Evolutionary conservation across 1,139 yeast species (phyloP).

Genomic region (Ogataea hybrid): DNA sequence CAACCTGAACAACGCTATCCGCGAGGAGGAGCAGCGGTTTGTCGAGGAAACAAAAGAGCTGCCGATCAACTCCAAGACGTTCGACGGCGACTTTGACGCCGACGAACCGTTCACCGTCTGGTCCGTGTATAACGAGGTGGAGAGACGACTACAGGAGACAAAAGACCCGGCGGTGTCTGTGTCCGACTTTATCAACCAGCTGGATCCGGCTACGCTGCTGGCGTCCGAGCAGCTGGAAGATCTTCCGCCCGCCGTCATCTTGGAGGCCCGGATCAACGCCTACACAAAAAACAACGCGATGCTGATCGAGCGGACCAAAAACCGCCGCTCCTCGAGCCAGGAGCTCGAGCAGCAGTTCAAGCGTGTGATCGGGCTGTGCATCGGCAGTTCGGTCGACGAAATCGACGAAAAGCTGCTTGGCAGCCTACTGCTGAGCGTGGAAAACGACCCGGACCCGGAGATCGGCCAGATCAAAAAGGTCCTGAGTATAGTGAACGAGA

Average conservation of each 20-base stretch:
- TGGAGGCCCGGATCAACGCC: conserved; percentile 78
- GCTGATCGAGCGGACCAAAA: conserved; percentile 43
- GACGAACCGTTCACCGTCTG: conserved; percentile 80
- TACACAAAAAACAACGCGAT: conserved; percentile 67
- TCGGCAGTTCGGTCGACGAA: conserved; percentile 68
- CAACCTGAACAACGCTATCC: conserved; percentile 56
- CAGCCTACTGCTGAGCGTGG: conserved; percentile 87
- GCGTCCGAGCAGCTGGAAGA: conserved; percentile 32
- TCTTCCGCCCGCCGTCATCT: conserved; percentile 60
- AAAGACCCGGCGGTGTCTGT: conserved; percentile 12
- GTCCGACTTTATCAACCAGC: conserved; percentile 16
- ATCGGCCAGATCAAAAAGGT: conserved; percentile 33
- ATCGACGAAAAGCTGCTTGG: conserved; percentile 83
- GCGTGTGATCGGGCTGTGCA: conserved; percentile 85
- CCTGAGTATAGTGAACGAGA: conserved; percentile 47
- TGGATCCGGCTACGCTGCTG: conserved; percentile 24
- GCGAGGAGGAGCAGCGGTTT: conserved; percentile 54
- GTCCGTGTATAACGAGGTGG: conserved; percentile 52
- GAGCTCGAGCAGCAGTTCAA: conserved; percentile 82
- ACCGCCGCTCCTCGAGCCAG: conserved; percentile 42
- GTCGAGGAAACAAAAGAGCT: conserved; percentile 39
- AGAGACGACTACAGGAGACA: conserved; percentile 32
- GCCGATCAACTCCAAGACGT: conserved; percentile 31
- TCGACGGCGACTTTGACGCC: conserved; percentile 65
- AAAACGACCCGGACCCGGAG: conserved; percentile 62